Conservation (phyloP, 495 filamentous ascomycete species). For the Neurospora discreta region DNA sequence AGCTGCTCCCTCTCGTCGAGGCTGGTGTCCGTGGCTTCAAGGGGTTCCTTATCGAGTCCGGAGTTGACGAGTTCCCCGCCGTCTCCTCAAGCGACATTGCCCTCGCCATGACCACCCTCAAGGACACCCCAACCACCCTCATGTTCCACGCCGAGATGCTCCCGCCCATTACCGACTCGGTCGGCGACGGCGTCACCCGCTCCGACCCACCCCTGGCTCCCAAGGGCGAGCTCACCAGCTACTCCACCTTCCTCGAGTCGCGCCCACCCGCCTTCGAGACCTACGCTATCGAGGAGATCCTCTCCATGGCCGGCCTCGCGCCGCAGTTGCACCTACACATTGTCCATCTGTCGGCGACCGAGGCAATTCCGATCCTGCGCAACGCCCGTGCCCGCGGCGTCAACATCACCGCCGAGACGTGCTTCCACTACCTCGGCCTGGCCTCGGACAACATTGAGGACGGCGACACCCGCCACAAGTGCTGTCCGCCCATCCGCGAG, state of each 20-base stretch:
- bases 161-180: slow-evolving; percentile 71
- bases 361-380: slow-evolving; percentile 82
- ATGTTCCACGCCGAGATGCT: slow-evolving; percentile 99
- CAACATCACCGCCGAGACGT: slow-evolving; percentile 93
- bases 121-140: slow-evolving; percentile 66
- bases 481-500: slow-evolving; percentile 88
- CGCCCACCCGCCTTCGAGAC: slow-evolving; percentile 85
- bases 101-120: slow-evolving; percentile 67
- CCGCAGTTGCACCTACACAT: slow-evolving; percentile 84
- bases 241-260: slow-evolving; percentile 86
- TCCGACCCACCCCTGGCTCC: slow-evolving; percentile 65
- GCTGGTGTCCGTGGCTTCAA: slow-evolving; percentile 92
- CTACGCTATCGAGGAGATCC: slow-evolving; percentile 77
- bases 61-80: slow-evolving; percentile 91
- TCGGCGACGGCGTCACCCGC: slow-evolving; percentile 64
- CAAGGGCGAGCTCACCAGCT: slow-evolving; percentile 63
- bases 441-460: slow-evolving; percentile 76
- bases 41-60: slow-evolving; percentile 93
- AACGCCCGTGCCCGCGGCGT: slow-evolving; percentile 67
- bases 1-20: slow-evolving; percentile 71
- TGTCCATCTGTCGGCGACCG: slow-evolving; percentile 85
- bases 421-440: slow-evolving; percentile 94
- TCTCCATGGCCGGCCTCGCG: slow-evolving; percentile 68
- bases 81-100: slow-evolving; percentile 70
- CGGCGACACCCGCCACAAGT: slow-evolving; percentile 94